These are phyloP conservation scores for Fusarium solani-melongenae DNA, from an alignment of 2,329 filamentous ascomycete genomes.

Conservation along the genomic window DNA sequence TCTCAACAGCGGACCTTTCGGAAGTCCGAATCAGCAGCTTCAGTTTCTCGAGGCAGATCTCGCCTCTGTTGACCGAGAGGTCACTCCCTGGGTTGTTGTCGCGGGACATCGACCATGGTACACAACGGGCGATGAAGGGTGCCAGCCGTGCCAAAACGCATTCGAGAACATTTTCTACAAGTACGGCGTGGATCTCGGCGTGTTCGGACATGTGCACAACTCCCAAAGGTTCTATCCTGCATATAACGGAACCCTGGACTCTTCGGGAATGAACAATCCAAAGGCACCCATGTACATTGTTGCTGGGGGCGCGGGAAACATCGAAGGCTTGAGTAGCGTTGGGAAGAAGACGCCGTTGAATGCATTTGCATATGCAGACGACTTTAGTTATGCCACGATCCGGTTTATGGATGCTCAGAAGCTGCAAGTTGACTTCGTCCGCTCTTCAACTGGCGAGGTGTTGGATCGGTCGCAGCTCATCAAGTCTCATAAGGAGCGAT, in stretches of 20 bases:
- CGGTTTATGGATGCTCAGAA: constrained; percentile 10
- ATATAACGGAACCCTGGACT: constrained; percentile 14
- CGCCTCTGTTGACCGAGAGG: constrained; percentile 62
- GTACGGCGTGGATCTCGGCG: constrained; percentile 15
- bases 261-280: constrained; percentile 11
- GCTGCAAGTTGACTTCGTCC: constrained; percentile 11
- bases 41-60: constrained; percentile 44
- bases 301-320: constrained; percentile 18
- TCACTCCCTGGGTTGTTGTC: constrained; percentile 60
- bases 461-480: constrained; percentile 14
- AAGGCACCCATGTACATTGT: constrained; percentile 27
- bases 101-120: constrained; percentile 62
- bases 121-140: constrained; percentile 47
- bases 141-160: constrained; percentile 21
- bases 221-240: constrained; percentile 15
- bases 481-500: constrained; percentile 15
- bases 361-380: constrained; percentile 25
- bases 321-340: constrained; percentile 12
- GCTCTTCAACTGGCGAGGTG: constrained; percentile 4
- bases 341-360: constrained; percentile 1
- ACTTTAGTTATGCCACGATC: constrained; percentile 27
- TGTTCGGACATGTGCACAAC: constrained; percentile 26
- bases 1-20: constrained; percentile 20
- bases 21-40: constrained; percentile 12
- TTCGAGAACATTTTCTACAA: constrained; percentile 22